Base-by-base conservation (phyloP, 352 stramenopile species). In the Detonula confervacea region DNA sequence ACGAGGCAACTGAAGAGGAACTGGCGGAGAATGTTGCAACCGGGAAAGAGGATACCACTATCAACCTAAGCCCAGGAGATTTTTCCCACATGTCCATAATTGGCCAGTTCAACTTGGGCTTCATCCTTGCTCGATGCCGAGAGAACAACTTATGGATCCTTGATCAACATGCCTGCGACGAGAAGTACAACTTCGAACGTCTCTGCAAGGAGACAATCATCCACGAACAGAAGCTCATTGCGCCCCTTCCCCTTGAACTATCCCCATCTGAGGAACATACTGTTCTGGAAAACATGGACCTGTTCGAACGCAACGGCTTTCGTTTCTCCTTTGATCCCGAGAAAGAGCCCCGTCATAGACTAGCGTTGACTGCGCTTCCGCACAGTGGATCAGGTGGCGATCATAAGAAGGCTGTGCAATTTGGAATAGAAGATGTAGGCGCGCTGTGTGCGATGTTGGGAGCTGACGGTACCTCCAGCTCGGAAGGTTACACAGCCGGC, bases 91-190 rank as follows among this genome's bases (percentile, higher is more conserved):
- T 98, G 93, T 77, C 95, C 24, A 90, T 98, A 18, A 83, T 98
- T 49, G 96, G 97, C 1, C 97, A 99, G 65, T 99, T 99, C 84
- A 99, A 99, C 73, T 91, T 98, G 68, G 97, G 97, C 1, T 99
- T 99, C 76, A 98, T 99, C 47, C 95, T 99, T 33, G 95, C 89
- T 27, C 91, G 92, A 39, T 86, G 81, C 65, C 82, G 95, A 20
- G 93, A 95, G 59, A 87, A 95, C 59, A 94, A 98, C 66, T 77
- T 99, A 16, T 99, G 97, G 91, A 98, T 99, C 74, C 92, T 99
- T n/a, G 97, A 99, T 86, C 97, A 99, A 87, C 97, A 99, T 80
- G 97, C 97, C 4, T 88, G 91, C 71, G 95, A 98, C 79, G 95
- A 98, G 67, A 97, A 96, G 73, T 94, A 87, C 49, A 98, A 97